Evolutionary conservation across 2,329 filamentous ascomycete species (phyloP).

Genomic region (Exophiala bonariae): DNA sequence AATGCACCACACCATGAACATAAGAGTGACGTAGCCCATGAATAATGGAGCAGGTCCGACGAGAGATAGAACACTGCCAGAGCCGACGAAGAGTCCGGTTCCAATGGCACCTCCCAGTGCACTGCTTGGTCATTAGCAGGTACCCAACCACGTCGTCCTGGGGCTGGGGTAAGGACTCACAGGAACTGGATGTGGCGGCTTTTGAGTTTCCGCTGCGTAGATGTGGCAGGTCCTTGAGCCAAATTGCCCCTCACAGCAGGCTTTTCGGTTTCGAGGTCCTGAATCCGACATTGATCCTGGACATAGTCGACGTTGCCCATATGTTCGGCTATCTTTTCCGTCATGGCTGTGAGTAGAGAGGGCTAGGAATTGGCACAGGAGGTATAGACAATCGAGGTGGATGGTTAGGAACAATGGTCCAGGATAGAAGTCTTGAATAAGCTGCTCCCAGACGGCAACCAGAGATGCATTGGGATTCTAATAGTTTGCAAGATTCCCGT

Average conservation of each 20-base stretch:
- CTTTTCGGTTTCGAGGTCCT: not conserved
- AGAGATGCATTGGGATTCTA: too few species aligned
- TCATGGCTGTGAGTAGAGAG: too few species aligned
- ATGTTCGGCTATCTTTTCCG: too few species aligned
- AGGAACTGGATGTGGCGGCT: not conserved
- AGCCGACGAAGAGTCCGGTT: not conserved
- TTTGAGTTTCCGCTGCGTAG: not conserved
- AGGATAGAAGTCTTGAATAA: too few species aligned
- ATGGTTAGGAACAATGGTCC: too few species aligned
- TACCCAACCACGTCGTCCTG: not conserved
- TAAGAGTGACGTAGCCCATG: slow-evolving; percentile 11
- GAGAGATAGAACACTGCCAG: not conserved
- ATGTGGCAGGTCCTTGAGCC: not conserved
- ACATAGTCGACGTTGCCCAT: too few species aligned
- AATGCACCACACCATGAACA: slow-evolving; percentile 13
- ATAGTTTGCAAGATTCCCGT: too few species aligned
- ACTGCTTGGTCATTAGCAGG: not conserved
- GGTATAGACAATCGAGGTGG: too few species aligned
- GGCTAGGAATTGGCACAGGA: too few species aligned
- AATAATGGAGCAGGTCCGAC: slow-evolving; percentile 10
- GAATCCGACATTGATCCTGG: too few species aligned
- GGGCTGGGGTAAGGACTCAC: not conserved
- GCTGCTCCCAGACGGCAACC: too few species aligned
- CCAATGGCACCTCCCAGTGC: not conserved
- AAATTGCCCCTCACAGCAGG: not conserved